Percentiles rank a stretch among this genome's conserved stretches.
Evolutionary conservation across 2,329 filamentous ascomycete species (phyloP).

Genomic region (Lachnellula occidentalis): DNA sequence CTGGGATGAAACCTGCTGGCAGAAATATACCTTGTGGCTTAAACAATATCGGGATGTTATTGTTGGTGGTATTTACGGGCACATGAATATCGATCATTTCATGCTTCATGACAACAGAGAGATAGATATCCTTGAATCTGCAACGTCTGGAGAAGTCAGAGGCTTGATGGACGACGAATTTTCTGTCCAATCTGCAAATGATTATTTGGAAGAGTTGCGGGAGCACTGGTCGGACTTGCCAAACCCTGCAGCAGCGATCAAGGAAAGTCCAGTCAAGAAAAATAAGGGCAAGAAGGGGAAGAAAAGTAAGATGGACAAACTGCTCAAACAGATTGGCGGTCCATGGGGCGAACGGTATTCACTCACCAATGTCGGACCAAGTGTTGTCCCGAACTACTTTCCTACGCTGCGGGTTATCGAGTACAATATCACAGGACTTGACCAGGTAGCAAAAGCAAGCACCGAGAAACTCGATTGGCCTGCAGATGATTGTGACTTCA

Average conservation of each 20-base stretch:
- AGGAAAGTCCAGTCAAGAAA: slow-evolving; percentile 14
- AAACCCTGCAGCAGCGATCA: slow-evolving; percentile 29
- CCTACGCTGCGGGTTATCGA: slow-evolving; percentile 86
- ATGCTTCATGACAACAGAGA: slow-evolving; percentile 81
- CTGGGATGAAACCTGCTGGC: slow-evolving; percentile 98
- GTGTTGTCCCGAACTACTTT: slow-evolving; percentile 88
- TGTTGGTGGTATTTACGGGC: slow-evolving; percentile 73
- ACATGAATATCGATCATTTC: slow-evolving; percentile 99
- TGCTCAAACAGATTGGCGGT: slow-evolving; percentile 66
- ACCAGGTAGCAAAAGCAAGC: slow-evolving; percentile 6
- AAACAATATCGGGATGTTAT: slow-evolving; percentile 88
- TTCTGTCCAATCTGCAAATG: slow-evolving; percentile 58
- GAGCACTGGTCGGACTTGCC: slow-evolving; percentile 74
- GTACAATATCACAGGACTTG: slow-evolving; percentile 69
- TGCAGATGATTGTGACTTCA: slow-evolving; percentile 6
- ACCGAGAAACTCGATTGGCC: slow-evolving; percentile 15
- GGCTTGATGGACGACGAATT: slow-evolving; percentile 49
- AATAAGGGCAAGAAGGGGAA: slow-evolving; percentile 49
- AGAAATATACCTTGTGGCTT: slow-evolving; percentile 91
- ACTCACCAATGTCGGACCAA: slow-evolving; percentile 74
- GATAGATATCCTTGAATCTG: slow-evolving; percentile 51
- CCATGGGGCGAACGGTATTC: slow-evolving; percentile 81
- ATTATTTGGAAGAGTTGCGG: slow-evolving; percentile 76
- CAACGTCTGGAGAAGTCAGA: slow-evolving; percentile 28
- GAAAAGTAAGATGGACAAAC: slow-evolving; percentile 46